Evolutionary conservation across 176 grass and related monocot genomes (phyloP), one percentile per base, ranked within the genome.

Genomic region (Aegilops tauschii): DNA sequence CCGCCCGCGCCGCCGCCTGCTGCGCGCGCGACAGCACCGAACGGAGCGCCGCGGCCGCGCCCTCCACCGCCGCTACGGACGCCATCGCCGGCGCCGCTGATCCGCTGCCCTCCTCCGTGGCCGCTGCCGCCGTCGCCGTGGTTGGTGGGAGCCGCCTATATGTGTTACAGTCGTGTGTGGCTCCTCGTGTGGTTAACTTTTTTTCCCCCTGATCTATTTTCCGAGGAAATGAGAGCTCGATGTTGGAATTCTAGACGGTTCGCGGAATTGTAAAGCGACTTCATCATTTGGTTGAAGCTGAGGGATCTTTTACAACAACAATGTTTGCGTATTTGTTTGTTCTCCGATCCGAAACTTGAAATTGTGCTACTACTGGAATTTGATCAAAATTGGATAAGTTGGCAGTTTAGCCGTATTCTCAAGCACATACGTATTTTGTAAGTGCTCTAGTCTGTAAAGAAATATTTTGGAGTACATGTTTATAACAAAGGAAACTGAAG

Each of bases 1-100:
- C 89, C 31, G 79, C 49, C 63, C 87, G 87, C 85, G 92, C 93
- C 70, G 94, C 88, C 66, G 92, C 92, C 85, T 93, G 92, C 47
- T 89, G 86, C 86, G 91, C 90, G 32, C 96, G 92, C 82, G 87
- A 84, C 79, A 96, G 87, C 47, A 98, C 94, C 31, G 86, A 90
- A 5, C 79, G 77, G 27, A 98, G 89, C 40, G 97, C 94, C 71
- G 82, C 82, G 8, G 88, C 90, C 32, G 90, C 90, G 12, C 78
- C 82, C 77, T 90, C 84, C 18, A 54, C 86, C 25, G 86, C 90
- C 82, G 78, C 90, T n/a, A 88, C 85, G 29, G 86, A 87, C 27
- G 86, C 88, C 86, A 90, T 84, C 83, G 85, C 70, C n/a, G 75
- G 65, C 82, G 75, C 70, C 79, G 62, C 49, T 28, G 63, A 40